Evolutionary conservation across 2,329 filamentous ascomycete species (phyloP).

Genomic region (Aspergillus sp.): DNA sequence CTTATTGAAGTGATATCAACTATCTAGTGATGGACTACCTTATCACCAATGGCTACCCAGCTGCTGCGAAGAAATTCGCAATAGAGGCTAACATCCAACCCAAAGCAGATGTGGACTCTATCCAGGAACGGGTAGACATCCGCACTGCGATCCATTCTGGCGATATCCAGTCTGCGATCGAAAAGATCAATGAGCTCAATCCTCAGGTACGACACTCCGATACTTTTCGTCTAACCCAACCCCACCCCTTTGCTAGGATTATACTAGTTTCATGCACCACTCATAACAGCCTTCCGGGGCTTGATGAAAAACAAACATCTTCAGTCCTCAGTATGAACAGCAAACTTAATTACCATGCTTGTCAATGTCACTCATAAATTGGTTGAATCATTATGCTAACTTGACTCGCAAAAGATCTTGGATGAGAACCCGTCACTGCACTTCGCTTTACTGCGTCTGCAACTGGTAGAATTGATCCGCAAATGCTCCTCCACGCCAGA

Average conservation of each 20-base stretch:
- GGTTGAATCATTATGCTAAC: constrained; percentile 16
- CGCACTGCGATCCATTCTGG: constrained; percentile 78
- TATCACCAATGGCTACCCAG: constrained; percentile 89
- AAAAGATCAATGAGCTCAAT: constrained; percentile 80
- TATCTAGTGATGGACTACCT: constrained; percentile 93
- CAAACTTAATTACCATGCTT: constrained; percentile 15
- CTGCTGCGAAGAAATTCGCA: constrained; percentile 87
- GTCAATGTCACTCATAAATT: constrained; percentile 7
- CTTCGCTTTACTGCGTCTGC: constrained; percentile 81
- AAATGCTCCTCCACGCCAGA: constrained; percentile 59
- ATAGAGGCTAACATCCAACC: constrained; percentile 82
- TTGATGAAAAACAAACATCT: constrained; percentile 79
- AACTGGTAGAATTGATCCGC: constrained; percentile 89
- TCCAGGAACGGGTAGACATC: constrained; percentile 74
- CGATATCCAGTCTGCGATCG: constrained; percentile 76
- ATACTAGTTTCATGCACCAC: constrained; percentile 99
- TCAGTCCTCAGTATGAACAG: constrained; percentile 83
- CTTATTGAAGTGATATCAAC: constrained; percentile 73
- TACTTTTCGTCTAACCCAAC: neutral
- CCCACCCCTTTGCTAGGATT: constrained; percentile 67
- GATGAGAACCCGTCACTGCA: constrained; percentile 77
- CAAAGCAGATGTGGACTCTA: constrained; percentile 63
- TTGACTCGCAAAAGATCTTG: constrained; percentile 63
- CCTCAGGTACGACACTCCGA: constrained; percentile 65
- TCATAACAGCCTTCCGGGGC: constrained; percentile 75